These are phyloP conservation scores for Geotrichum candidum DNA, from an alignment of 1,139 yeast species.

Conservation along the genomic window DNA sequence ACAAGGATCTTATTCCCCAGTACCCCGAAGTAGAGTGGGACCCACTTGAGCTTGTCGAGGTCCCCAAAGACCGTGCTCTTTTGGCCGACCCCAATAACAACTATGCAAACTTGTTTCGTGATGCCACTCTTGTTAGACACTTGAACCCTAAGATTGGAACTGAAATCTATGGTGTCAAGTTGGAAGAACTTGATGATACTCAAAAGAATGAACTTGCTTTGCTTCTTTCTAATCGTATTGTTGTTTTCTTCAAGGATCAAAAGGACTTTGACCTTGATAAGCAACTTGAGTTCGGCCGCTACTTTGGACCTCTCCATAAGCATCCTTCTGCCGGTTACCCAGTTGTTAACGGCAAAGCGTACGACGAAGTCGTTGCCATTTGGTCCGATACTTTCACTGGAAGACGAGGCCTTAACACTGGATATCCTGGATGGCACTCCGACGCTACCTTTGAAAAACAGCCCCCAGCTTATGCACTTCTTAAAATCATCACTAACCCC, in stretches of 20 bases:
- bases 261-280: slow-evolving; percentile 47
- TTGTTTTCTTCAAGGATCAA: slow-evolving; percentile 61
- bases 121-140: slow-evolving; percentile 32
- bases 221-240: slow-evolving; percentile 59
- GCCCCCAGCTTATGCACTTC: slow-evolving; percentile 43
- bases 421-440: slow-evolving; percentile 38
- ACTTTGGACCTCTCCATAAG: slow-evolving; percentile 39
- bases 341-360: slow-evolving; percentile 42
- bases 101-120: slow-evolving; percentile 47
- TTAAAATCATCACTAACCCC: slow-evolving; percentile 42
- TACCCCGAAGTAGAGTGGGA: slow-evolving; percentile 31
- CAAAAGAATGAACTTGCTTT: slow-evolving; percentile 62
- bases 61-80: slow-evolving; percentile 20
- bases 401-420: slow-evolving; percentile 13
- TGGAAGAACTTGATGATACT: slow-evolving; percentile 37
- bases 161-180: slow-evolving; percentile 53
- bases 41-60: slow-evolving; percentile 20
- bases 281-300: slow-evolving; percentile 44
- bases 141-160: slow-evolving; percentile 66
- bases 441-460: slow-evolving; percentile 45
- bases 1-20: slow-evolving; percentile 28
- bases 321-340: slow-evolving; percentile 46
- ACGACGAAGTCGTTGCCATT: slow-evolving; percentile 50
- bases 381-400: slow-evolving; percentile 12
- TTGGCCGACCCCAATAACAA: slow-evolving; percentile 18